Conservation (phyloP, 2,329 filamentous ascomycete genomes). For the Exutisphaerella laricina region DNA sequence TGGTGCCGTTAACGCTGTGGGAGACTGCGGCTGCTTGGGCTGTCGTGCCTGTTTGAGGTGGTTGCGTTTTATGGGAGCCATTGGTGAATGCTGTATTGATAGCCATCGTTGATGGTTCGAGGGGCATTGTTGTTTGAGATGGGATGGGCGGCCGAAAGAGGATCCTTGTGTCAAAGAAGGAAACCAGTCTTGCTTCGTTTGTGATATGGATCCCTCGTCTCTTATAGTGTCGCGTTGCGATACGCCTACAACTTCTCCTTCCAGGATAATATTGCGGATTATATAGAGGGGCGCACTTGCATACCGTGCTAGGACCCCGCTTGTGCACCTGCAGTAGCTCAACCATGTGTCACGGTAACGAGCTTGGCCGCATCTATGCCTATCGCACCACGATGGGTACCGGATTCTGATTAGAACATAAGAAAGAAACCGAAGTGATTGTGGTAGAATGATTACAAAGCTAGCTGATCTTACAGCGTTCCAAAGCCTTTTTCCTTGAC, state of each 20-base stretch:
- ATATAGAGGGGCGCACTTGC: too few species aligned
- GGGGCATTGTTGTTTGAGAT: conserved; percentile 1
- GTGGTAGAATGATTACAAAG: too few species aligned
- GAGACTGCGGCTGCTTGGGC: conserved; percentile 10
- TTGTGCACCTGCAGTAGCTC: not conserved
- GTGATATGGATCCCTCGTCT: too few species aligned
- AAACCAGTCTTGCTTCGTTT: too few species aligned
- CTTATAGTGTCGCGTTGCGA: not conserved
- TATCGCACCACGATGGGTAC: too few species aligned
- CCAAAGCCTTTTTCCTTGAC: not conserved
- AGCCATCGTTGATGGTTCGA: not conserved
- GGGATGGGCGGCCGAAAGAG: too few species aligned
- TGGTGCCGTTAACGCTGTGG: not conserved
- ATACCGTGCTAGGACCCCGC: not conserved
- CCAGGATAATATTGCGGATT: not conserved
- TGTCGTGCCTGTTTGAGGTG: conserved; percentile 10
- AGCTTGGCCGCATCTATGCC: not conserved
- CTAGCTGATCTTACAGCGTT: too few species aligned
- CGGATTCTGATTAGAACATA: not conserved
- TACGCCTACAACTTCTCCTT: not conserved
- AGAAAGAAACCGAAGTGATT: too few species aligned
- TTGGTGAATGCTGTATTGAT: not conserved
- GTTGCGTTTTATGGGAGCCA: not conserved
- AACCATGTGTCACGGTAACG: not conserved
- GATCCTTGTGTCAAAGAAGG: too few species aligned